phyloP scores from a whole-genome alignment of 371 early-diverging fungal genomes.

The Umbelopsis sp. region DNA sequence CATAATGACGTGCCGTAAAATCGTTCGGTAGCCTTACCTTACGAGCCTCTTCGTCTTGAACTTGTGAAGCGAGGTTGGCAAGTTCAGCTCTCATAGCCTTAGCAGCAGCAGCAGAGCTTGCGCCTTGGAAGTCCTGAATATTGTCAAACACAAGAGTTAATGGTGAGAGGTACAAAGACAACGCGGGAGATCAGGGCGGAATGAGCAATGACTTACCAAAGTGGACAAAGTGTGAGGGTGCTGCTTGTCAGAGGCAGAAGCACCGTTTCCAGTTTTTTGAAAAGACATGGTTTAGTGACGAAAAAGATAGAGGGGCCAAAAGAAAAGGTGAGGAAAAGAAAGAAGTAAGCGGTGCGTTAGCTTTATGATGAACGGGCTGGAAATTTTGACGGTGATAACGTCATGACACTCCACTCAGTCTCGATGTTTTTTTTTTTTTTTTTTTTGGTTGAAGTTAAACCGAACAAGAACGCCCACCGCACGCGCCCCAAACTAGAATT shows the following conservation, averaged over 20 bases:
- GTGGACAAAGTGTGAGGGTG: slow-evolving; percentile 66
- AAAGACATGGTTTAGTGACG: neutral
- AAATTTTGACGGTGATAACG: neutral
- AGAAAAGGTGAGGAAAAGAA: slow-evolving; percentile 3
- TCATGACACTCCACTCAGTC: neutral
- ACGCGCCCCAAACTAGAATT: neutral
- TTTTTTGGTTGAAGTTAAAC: neutral
- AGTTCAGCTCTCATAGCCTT: slow-evolving; percentile 69
- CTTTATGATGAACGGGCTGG: neutral
- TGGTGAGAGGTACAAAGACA: neutral
- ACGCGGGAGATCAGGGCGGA: neutral
- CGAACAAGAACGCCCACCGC: neutral
- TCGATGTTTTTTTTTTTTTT: neutral
- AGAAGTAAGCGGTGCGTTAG: neutral
- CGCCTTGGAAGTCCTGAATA: slow-evolving; percentile 65
- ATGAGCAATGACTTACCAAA: slow-evolving; percentile 41
- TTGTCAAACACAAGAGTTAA: neutral
- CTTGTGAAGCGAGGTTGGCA: slow-evolving; percentile 53
- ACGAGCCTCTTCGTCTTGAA: slow-evolving; percentile 57
- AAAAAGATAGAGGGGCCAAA: neutral
- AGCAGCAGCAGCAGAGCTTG: slow-evolving; percentile 69
- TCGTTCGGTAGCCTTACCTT: slow-evolving; percentile 41
- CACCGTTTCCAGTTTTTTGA: slow-evolving; percentile 26
- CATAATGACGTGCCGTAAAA: neutral
- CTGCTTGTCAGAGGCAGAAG: slow-evolving; percentile 38